Evolutionary conservation across 1,139 yeast species (phyloP), one percentile per base, ranked within the genome.

Genomic region (Candida glucosophila): DNA sequence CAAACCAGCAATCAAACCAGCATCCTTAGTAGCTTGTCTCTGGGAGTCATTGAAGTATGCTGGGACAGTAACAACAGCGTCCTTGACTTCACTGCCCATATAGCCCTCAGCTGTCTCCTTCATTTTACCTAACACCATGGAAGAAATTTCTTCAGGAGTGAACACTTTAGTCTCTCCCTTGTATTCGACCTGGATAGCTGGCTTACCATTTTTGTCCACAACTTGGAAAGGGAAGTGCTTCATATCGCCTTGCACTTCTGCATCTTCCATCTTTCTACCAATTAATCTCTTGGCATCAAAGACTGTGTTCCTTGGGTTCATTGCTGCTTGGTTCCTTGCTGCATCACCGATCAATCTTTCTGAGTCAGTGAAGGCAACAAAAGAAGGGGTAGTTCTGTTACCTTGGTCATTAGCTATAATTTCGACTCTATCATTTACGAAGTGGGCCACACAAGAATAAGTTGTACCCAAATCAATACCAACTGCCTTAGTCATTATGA

Each of bases 321-420:
- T 71, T 58, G 95, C 95, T 58, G 95, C 95, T 72, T 86, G 96
- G 69, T 86, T 86, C 83, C 86, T 86, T 58, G 96, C 96, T 54
- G 95, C 95, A 70, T 88, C 96, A 73, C 97, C 97, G 56, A 88
- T 85, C 58, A 88, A 77, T 77, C 97, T 82, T 74, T 85, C 96
- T 68, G 82, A 85, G 57, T 82, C 82, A 52, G 93, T 83, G 83
- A 86, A 86, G 43, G 95, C 96, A 58, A 86, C 95, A 74, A 83
- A 86, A 40, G 95, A 86, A 57, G 96, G 96, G 48, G 96, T 86
- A 58, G 83, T 92, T 75, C 71, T 60, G 55, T 64, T 64, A 58
- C 71, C 71, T 52, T 64, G 71, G 43, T 63, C 70, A 41, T 64
- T 63, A 38, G 71, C 71, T 43, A 64, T 64, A 48, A 75, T 75